Evolutionary conservation across 768 basidiomycete species (phyloP), one percentile per base, ranked within the genome.

Genomic region (Favolaschia claudopus): DNA sequence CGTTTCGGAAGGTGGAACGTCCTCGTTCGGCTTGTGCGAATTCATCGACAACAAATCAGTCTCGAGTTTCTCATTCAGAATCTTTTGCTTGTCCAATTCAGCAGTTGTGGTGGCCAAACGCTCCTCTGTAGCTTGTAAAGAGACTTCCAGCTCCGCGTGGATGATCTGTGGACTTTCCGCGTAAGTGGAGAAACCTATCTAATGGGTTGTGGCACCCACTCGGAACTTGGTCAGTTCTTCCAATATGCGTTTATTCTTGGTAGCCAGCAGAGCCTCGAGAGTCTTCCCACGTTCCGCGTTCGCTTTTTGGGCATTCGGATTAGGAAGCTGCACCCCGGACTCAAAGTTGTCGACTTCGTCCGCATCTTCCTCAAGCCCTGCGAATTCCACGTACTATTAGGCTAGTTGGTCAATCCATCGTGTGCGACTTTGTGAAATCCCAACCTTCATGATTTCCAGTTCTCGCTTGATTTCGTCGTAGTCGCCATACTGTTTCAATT

Each of bases 401-500:
- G 9, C 19, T 24, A 33, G 17, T 39, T 39, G 51, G 39, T 32
- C 10, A 46, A 25, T 25, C 25, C 28, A 45, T 27, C 24, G 38
- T 47, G 28, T 20, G 38, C 8, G 44, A 29, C 27, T 22, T 29
- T 40, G 44, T 56, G 46, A n/a, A 29, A n/a, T 25, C 3, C 19
- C 34, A 45, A 93, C 97, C 87, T 99, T 98, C 93, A 99, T 93
- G 63, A 99, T 99, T 69, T 95, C 95, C 27, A 99, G 82, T 72
- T 99, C 97, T 25, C 97, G 89, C 78, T 99, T 99, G 69, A 99
- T 88, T 76, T 99, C 96, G 68, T 99, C 96, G 67, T 99, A 99
- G 73, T 99, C 95, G 15, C 73, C 73, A 60, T 89, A 92, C 63
- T 85, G 85, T 67, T 85, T 87, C 33, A 99, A 76, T 63, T 87